These are phyloP conservation scores for Penicillium hordei DNA, from an alignment of 2,329 filamentous ascomycete species.

Conservation along the genomic window DNA sequence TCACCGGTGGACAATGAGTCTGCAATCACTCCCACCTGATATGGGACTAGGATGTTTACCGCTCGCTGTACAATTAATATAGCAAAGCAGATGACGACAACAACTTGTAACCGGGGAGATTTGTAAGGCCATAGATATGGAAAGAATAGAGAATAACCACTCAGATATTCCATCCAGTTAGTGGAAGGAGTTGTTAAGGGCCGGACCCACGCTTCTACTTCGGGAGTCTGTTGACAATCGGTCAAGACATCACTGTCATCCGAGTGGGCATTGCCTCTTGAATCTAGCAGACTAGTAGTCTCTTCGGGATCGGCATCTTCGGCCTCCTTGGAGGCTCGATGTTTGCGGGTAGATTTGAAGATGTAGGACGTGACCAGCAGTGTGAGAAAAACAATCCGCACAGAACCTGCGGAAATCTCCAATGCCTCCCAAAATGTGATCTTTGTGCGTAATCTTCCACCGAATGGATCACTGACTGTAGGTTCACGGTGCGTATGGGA, in stretches of 20 bases:
- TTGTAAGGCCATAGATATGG: conserved; percentile 67
- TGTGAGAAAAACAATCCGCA: conserved; percentile 67
- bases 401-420: conserved; percentile 52
- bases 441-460: conserved; percentile 41
- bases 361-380: conserved; percentile 62
- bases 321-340: neutral
- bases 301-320: neutral
- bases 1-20: conserved; percentile 47
- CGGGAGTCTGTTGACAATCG: neutral
- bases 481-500: conserved; percentile 65
- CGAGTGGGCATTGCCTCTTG: neutral
- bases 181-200: conserved; percentile 81
- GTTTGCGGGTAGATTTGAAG: conserved; percentile 33
- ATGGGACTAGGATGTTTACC: conserved; percentile 79
- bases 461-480: conserved; percentile 49
- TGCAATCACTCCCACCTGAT: conserved; percentile 74
- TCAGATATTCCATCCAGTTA: conserved; percentile 89
- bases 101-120: conserved; percentile 66
- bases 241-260: neutral
- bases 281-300: neutral
- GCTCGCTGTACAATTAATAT: conserved; percentile 74
- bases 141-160: conserved; percentile 84
- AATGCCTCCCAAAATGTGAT: conserved; percentile 5
- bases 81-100: conserved; percentile 77
- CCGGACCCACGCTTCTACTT: conserved; percentile 70